Evolutionary conservation across 371 early-diverging fungal species (phyloP).

Genomic region (Mortierella sp.): DNA sequence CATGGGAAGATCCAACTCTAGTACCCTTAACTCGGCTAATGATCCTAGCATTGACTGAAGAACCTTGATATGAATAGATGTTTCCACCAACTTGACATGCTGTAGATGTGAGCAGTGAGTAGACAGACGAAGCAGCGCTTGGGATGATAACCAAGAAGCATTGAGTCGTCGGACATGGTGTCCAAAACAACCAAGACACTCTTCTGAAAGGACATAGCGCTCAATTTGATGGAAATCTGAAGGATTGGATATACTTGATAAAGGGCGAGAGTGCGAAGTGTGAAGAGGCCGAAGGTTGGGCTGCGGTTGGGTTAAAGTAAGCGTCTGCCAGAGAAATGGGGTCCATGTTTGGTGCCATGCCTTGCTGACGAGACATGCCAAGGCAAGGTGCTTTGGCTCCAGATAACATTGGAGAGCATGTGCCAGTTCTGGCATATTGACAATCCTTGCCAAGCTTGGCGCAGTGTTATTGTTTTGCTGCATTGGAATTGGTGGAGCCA

Average conservation of each 20-base stretch:
- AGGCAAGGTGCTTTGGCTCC: constrained; percentile 15
- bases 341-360: constrained; percentile 25
- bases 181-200: constrained; percentile 13
- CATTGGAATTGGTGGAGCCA: background rate
- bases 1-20: constrained; percentile 26
- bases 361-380: constrained; percentile 16
- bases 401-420: constrained; percentile 20
- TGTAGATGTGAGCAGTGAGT: constrained; percentile 29
- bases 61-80: constrained; percentile 5
- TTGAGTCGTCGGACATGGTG: constrained; percentile 14
- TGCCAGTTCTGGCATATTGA: constrained; percentile 28
- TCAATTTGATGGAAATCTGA: background rate
- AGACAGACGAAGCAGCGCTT: constrained; percentile 14
- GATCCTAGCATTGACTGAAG: constrained; percentile 9
- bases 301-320: constrained; percentile 11
- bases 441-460: background rate
- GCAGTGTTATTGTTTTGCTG: background rate
- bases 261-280: background rate
- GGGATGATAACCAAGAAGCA: constrained; percentile 17
- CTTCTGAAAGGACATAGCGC: constrained; percentile 10
- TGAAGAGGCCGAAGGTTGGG: background rate
- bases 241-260: background rate
- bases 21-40: constrained; percentile 1
- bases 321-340: constrained; percentile 29
- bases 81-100: constrained; percentile 16